phyloP scores from a whole-genome alignment of 2,329 filamentous ascomycete genomes.

The Neonectria neomacrospora region DNA sequence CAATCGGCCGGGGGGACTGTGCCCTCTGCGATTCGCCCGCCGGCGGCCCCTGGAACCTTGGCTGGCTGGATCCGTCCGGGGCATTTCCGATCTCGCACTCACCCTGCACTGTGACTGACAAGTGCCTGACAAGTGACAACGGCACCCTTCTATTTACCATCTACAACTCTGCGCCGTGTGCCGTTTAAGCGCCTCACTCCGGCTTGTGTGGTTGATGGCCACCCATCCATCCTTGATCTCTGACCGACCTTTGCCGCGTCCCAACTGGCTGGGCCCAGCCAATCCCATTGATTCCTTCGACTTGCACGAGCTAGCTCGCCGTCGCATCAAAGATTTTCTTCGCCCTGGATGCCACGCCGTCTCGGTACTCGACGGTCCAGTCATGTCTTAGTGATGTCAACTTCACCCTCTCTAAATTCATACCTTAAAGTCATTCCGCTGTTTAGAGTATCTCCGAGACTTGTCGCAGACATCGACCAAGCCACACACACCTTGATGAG shows the following conservation, averaged over 20 bases:
- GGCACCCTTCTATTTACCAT: conserved; percentile 9
- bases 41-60: conserved; percentile 11
- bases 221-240: conserved; percentile 2
- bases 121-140: conserved; percentile 13
- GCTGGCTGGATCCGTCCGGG: conserved; percentile 20
- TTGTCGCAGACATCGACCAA: conserved; percentile 2
- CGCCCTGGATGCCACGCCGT: conserved; percentile 11
- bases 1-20: conserved; percentile 18
- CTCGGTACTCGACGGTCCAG: conserved; percentile 9
- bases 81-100: conserved; percentile 30
- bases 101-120: conserved; percentile 21
- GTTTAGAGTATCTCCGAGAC: conserved; percentile 15
- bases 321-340: conserved; percentile 4
- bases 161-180: conserved; percentile 10
- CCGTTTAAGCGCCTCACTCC: conserved; percentile 22
- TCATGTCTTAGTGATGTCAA: conserved; percentile 10
- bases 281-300: neutral
- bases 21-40: conserved; percentile 24
- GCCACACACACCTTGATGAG: conserved; percentile 3
- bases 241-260: conserved; percentile 21
- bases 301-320: conserved; percentile 12
- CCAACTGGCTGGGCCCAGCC: neutral
- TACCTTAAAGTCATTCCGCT: conserved; percentile 6
- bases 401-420: conserved; percentile 1
- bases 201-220: neutral